phyloP scores from a whole-genome alignment of 208 protist species.

The Trypanosoma conorhini region DNA sequence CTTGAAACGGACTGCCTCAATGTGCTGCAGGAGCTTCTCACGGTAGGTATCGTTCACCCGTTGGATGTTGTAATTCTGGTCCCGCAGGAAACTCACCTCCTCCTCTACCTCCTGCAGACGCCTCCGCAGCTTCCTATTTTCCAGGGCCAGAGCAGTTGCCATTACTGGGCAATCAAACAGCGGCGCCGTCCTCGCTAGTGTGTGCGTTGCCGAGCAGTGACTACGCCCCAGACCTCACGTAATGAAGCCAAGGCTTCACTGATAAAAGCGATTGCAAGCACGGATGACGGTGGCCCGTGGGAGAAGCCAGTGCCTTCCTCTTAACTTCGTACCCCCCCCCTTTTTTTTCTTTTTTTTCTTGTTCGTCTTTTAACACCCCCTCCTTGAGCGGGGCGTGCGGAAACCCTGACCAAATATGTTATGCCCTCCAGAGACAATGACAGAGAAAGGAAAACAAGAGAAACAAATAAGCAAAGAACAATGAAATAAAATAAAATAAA shows the following conservation, averaged over 20 bases:
- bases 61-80: slow-evolving; percentile 24
- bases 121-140: slow-evolving; percentile 6
- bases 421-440: not conserved
- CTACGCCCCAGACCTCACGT: not conserved
- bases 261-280: not conserved
- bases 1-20: slow-evolving; percentile 12
- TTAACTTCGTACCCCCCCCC: too few relatives aligned
- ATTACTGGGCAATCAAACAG: not conserved
- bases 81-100: slow-evolving; percentile 14
- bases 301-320: not conserved
- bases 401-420: too few relatives aligned
- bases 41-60: slow-evolving; percentile 17
- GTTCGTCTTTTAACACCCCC: not conserved
- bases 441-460: slow-evolving; percentile 10
- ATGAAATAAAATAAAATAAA: slow-evolving; percentile 20
- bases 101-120: slow-evolving; percentile 15
- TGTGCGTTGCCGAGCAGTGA: not conserved
- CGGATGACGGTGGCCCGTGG: not conserved
- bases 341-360: not conserved
- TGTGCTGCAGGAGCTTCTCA: slow-evolving; percentile 13
- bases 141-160: not conserved
- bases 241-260: not conserved
- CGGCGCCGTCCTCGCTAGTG: not conserved
- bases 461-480: not conserved
- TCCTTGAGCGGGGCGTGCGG: too few relatives aligned